Conservation (phyloP, 2,329 filamentous ascomycete species). For the Neoarthrinium moseri region DNA sequence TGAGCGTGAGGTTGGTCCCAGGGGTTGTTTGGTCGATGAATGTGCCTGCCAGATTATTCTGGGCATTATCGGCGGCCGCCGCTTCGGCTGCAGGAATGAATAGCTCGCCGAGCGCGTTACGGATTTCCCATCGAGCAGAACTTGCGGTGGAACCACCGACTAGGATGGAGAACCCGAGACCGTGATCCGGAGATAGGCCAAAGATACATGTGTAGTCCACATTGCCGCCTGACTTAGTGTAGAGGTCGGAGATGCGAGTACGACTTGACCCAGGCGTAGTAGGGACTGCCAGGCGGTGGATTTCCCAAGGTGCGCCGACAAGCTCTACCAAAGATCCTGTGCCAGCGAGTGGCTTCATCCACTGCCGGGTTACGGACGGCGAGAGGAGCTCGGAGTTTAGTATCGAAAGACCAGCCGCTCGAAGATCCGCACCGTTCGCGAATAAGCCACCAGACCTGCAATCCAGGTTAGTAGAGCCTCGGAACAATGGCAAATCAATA, state of each 20-base stretch:
- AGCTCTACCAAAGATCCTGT: not conserved
- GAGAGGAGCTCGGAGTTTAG: not conserved
- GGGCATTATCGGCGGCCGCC: not conserved
- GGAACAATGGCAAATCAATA: too few species aligned
- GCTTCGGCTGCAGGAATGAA: conserved; percentile 1
- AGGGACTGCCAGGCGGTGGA: not conserved
- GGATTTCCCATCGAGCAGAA: not conserved
- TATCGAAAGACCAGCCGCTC: not conserved
- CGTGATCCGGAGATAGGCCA: not conserved
- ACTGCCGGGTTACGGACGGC: not conserved
- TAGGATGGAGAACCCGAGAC: not conserved
- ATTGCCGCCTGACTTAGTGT: not conserved
- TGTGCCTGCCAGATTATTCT: not conserved
- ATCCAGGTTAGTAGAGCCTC: not conserved
- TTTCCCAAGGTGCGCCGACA: not conserved
- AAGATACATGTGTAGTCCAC: not conserved
- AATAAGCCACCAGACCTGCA: not conserved
- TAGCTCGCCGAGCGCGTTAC: not conserved
- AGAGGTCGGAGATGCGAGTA: not conserved
- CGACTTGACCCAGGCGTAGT: not conserved
- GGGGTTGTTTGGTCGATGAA: not conserved
- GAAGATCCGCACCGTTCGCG: not conserved
- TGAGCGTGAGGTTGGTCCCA: not conserved
- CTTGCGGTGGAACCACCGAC: not conserved
- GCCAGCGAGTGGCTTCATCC: conserved; percentile 1